Conservation (phyloP, 108 stramenopile genomes). For the Schizochytrium sp. region DNA sequence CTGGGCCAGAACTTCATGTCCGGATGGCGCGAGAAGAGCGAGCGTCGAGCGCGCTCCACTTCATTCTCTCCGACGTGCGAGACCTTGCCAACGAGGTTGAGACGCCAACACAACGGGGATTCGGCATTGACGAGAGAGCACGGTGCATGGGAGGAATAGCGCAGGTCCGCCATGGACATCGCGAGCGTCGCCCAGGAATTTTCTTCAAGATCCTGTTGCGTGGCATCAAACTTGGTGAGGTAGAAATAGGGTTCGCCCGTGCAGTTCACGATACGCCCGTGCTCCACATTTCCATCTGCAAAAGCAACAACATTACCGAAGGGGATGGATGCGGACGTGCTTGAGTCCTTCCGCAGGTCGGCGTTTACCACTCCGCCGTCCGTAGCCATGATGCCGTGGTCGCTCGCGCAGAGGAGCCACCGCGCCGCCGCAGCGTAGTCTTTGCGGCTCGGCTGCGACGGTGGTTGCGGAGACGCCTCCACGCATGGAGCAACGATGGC, state of each 20-base stretch:
- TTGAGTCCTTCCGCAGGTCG: neutral
- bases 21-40: neutral
- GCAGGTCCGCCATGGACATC: neutral
- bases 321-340: neutral
- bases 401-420: neutral
- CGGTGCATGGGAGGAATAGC: neutral
- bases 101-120: neutral
- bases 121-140: neutral
- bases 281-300: neutral
- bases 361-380: neutral
- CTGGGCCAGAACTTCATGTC: conserved; percentile 7
- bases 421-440: neutral
- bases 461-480: neutral
- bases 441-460: neutral
- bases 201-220: neutral
- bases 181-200: neutral
- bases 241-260: neutral
- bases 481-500: too few species aligned
- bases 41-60: neutral
- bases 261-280: neutral
- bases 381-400: neutral
- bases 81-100: neutral
- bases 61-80: neutral
- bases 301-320: neutral
- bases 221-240: neutral